Evolutionary conservation across 208 protist species (phyloP).

Genomic region (Wallacemonas sp.): DNA sequence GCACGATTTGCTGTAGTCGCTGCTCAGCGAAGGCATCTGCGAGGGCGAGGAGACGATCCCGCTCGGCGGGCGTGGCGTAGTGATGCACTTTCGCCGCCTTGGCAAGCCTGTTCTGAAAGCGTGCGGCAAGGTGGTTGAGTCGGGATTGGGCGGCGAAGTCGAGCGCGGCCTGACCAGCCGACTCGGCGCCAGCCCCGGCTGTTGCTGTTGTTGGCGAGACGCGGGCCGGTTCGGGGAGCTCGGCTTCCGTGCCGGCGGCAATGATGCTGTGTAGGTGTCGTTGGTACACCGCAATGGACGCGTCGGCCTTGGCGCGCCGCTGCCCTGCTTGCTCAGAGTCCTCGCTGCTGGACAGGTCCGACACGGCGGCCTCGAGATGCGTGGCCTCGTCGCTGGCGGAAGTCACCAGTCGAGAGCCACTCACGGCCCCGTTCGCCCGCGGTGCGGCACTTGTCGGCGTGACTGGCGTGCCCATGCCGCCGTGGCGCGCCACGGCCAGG

Average conservation of each 20-base stretch:
- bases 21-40: constrained; percentile 9
- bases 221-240: background rate
- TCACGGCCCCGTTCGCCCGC: too few relatives aligned
- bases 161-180: background rate
- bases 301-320: background rate
- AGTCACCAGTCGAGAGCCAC: too few relatives aligned
- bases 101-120: background rate
- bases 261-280: background rate
- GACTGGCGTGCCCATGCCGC: too few relatives aligned
- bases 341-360: too few relatives aligned
- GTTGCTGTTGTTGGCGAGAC: background rate
- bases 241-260: background rate
- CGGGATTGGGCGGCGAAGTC: background rate
- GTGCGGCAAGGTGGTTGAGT: background rate
- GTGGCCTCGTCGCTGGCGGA: too few relatives aligned
- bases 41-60: constrained; percentile 5
- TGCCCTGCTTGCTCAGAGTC: background rate
- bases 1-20: constrained; percentile 12
- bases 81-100: constrained; percentile 1
- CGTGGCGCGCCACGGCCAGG: too few relatives aligned
- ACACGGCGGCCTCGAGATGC: too few relatives aligned
- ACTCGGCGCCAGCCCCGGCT: background rate
- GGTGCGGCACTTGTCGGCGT: background rate
- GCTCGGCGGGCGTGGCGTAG: constrained; percentile 1
- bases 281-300: background rate